phyloP scores from a whole-genome alignment of 2,329 filamentous ascomycete species.

The Epichloe uncinata region DNA sequence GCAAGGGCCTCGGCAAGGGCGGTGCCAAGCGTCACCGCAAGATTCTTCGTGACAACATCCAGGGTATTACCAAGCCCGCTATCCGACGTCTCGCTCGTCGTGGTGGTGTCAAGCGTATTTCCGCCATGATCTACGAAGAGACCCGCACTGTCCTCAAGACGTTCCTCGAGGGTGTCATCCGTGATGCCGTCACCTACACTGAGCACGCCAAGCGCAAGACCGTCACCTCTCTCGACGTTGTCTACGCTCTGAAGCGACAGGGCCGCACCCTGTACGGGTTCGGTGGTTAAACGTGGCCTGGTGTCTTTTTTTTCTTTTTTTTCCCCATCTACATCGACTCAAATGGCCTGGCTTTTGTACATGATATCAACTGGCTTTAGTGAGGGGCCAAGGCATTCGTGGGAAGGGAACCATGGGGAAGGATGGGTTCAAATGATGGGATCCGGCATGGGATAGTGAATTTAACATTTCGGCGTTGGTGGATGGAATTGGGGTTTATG shows the following conservation, averaged over 20 bases:
- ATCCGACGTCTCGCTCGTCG: conserved; percentile 96
- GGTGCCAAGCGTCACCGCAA: conserved; percentile 98
- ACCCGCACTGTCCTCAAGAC: conserved; percentile 66
- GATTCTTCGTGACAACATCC: conserved; percentile 99
- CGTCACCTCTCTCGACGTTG: conserved; percentile 56
- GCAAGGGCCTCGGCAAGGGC: conserved; percentile 96
- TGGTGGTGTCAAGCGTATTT: conserved; percentile 99
- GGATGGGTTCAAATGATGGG: conserved; percentile 8
- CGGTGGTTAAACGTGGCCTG: conserved; percentile 52
- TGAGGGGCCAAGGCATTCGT: not conserved
- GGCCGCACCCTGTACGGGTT: conserved; percentile 76
- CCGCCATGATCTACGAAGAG: conserved; percentile 80
- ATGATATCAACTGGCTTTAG: conserved; percentile 1
- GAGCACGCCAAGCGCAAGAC: conserved; percentile 76
- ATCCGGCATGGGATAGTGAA: conserved; percentile 16
- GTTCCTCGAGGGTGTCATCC: conserved; percentile 65
- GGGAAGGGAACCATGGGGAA: not conserved
- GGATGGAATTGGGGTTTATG: conserved; percentile 4
- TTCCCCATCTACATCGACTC: not conserved
- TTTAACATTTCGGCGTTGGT: conserved; percentile 4
- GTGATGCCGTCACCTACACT: conserved; percentile 65
- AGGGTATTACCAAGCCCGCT: conserved; percentile 97
- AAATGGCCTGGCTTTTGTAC: conserved; percentile 2
- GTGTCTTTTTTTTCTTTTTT: not conserved
- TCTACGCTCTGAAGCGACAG: conserved; percentile 56